Percentiles rank a stretch among this genome's conserved stretches.
Conservation (phyloP, 2,329 filamentous ascomycete genomes). For the Setomelanomma holmii region DNA sequence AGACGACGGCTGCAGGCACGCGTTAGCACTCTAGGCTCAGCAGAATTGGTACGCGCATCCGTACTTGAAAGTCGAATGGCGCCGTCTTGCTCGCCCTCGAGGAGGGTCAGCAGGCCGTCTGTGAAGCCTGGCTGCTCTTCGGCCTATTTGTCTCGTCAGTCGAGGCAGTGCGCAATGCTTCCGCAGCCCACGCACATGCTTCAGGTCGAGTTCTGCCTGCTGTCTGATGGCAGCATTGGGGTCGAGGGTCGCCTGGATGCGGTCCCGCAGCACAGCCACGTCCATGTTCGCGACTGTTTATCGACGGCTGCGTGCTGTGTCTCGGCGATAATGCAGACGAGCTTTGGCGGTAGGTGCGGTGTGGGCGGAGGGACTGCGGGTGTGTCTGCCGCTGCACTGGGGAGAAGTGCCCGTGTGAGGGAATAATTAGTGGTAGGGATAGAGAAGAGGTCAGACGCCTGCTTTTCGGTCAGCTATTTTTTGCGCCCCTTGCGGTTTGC, state of each 20-base stretch:
- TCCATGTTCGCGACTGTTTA: slow-evolving; percentile 65
- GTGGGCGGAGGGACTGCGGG: slow-evolving; percentile 23
- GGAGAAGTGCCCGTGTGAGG: slow-evolving; percentile 17
- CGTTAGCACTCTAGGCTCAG: slow-evolving; percentile 26
- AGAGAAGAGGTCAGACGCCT: slow-evolving; percentile 16
- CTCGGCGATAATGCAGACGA: slow-evolving; percentile 13
- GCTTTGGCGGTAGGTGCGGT: slow-evolving; percentile 23
- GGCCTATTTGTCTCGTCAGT: slow-evolving; percentile 64
- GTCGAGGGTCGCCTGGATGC: slow-evolving; percentile 78
- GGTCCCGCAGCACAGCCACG: slow-evolving; percentile 74
- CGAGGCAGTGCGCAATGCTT: background rate
- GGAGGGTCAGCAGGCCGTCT: slow-evolving; percentile 86
- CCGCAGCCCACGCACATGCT: slow-evolving; percentile 67
- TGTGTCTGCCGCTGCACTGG: slow-evolving; percentile 18
- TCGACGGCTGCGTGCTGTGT: slow-evolving; percentile 13
- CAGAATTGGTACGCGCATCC: slow-evolving; percentile 26
- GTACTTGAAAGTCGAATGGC: slow-evolving; percentile 88
- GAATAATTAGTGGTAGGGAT: slow-evolving; percentile 17
- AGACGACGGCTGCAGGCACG: slow-evolving; percentile 77
- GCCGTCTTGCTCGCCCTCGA: slow-evolving; percentile 85
- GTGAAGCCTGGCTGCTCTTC: slow-evolving; percentile 90
- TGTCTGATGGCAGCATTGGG: slow-evolving; percentile 76
- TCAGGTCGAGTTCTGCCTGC: slow-evolving; percentile 80
- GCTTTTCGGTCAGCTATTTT: slow-evolving; percentile 18
- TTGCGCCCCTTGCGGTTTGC: slow-evolving; percentile 35